Base-by-base conservation (phyloP, 2,329 filamentous ascomycete species). In the Exophiala sp. region DNA sequence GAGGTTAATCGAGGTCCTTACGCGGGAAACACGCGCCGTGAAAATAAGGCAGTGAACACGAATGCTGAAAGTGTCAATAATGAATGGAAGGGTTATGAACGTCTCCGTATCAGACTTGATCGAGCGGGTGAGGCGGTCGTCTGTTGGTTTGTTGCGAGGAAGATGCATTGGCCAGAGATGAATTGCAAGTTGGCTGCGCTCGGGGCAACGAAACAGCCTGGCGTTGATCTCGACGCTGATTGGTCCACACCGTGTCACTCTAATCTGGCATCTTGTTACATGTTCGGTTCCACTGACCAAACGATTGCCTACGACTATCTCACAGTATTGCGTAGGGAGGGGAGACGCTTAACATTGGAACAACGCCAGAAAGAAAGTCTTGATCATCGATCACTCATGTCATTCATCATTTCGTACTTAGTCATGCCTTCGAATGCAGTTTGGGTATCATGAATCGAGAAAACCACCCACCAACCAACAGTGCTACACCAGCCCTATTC, bases 381-480 rank as follows among this genome's bases (percentile, higher is more conserved):
- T 3, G 29, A 3, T 32, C 11, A 9, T 32, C n/a, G 7, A 32
- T 32, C 7, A 9, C 29, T 32, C 29, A n/a, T 32, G 6, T 32
- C 29, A 7, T 32, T 32, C 29, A 32, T n/a, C 29, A 10, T 10
- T 27, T 27, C 24, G 24, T 27, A 10, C 5, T 5, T 10, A 7
- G 11, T 3, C 6, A 32, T 32, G 11, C 29, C 29, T n/a, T 32
- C 29, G 3, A 32, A 13, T 32, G 29, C 29, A 9, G 11, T 3
- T n/a, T 7, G 43, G 43, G 41, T 49, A 46, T 50, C 47, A 50
- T 44, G 24, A 41, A 41, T 24, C 2, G 3, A 41, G 21, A 41
- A 23, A 24, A 3, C 7, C 13, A 23, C 19, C n/a, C 6, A 8
- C 38, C 23, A 24, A 24, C 21, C 38, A 21, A 10, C 21, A 5